Evolutionary conservation across 129 eudicot species (phyloP).

Genomic region (Pulicaria dysenterica): DNA sequence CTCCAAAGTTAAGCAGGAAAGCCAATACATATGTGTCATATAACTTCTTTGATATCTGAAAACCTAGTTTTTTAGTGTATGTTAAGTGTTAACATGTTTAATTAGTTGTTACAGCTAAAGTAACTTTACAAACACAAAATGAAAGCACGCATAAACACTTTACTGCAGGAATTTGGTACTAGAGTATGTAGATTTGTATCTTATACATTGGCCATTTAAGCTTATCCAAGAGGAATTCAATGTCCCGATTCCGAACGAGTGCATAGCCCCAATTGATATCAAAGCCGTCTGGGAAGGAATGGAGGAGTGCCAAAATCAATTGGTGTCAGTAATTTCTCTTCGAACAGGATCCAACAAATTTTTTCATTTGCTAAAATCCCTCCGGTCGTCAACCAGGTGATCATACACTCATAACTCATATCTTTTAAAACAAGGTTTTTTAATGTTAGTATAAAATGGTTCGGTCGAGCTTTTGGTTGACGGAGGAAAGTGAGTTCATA

Average conservation of each 20-base stretch:
- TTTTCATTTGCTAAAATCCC: slow-evolving; percentile 19
- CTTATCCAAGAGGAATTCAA: background rate
- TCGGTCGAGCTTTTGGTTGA: too few species aligned
- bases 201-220: background rate
- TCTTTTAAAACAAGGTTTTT: too few species aligned
- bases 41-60: too few species aligned
- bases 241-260: background rate
- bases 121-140: too few species aligned
- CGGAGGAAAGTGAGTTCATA: too few species aligned
- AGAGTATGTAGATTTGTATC: background rate
- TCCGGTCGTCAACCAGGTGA: slow-evolving; percentile 24
- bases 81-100: too few species aligned
- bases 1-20: too few species aligned
- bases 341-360: background rate
- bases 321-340: slow-evolving; percentile 20
- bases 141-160: too few species aligned
- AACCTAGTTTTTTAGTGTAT: too few species aligned
- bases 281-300: slow-evolving; percentile 8
- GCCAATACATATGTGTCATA: too few species aligned
- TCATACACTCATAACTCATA: background rate
- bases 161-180: background rate
- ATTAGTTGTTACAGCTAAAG: too few species aligned
- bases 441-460: too few species aligned
- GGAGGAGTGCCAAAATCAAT: slow-evolving; percentile 12
- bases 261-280: slow-evolving; percentile 1